These are phyloP conservation scores for Microthyrium microscopicum DNA, from an alignment of 2,329 filamentous ascomycete species.

Conservation along the genomic window DNA sequence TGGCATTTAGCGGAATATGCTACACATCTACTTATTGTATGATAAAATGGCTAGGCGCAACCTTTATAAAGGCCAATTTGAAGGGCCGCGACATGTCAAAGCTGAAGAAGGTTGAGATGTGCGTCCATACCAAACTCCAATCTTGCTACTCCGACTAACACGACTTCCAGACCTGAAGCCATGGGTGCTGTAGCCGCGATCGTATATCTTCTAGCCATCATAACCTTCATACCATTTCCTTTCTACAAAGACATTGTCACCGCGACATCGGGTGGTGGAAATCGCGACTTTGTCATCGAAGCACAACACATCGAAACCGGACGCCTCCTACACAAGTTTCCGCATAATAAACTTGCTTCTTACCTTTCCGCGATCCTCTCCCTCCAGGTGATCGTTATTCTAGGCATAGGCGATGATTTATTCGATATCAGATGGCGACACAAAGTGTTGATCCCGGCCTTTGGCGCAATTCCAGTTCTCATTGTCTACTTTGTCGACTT, in stretches of 20 bases:
- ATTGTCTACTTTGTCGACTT: conserved; percentile 98
- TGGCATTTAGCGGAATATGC: conserved; percentile 71
- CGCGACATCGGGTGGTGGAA: conserved; percentile 83
- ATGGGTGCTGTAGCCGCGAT: conserved; percentile 91
- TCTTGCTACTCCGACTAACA: conserved; percentile 11
- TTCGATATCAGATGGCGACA: conserved; percentile 98
- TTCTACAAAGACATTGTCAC: conserved; percentile 98
- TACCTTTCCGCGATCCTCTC: conserved; percentile 91
- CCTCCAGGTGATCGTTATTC: conserved; percentile 74
- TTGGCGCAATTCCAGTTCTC: conserved; percentile 82
- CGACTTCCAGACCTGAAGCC: conserved; percentile 53
- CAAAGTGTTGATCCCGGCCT: conserved; percentile 94
- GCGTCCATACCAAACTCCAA: conserved; percentile 16
- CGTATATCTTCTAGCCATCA: conserved; percentile 77
- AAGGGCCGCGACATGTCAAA: conserved; percentile 85
- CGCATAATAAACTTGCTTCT: conserved; percentile 89
- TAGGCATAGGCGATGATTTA: conserved; percentile 87
- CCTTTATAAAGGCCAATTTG: conserved; percentile 75
- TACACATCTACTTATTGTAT: conserved; percentile 71
- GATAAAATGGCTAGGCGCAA: conserved; percentile 82
- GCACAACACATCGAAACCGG: conserved; percentile 61
- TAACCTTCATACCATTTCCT: conserved; percentile 87
- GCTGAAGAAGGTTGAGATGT: conserved; percentile 57
- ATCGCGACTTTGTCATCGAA: conserved; percentile 56
- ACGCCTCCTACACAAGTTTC: conserved; percentile 77